A percentile compares a stretch with the other conserved stretches of the same genome.
Conservation (phyloP, 805 yeast species). For the Metschnikowia koreensis region DNA sequence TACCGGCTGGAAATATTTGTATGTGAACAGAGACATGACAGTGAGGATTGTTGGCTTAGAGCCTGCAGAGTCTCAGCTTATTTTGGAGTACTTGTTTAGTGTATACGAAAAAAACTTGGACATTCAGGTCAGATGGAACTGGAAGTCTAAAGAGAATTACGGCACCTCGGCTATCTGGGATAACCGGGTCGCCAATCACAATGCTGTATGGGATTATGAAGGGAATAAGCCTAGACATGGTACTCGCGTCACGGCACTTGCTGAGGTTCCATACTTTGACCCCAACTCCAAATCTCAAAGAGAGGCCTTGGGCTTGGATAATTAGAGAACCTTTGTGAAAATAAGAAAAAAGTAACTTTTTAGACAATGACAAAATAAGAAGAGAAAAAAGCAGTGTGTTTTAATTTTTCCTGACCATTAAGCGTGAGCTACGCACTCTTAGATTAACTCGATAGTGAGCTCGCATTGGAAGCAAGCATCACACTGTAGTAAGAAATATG, state of each 20-base stretch:
- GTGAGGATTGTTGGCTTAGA: conserved; percentile 25
- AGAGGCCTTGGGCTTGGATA: conserved; percentile 42
- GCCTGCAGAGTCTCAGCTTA: conserved; percentile 17
- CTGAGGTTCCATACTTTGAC: conserved; percentile 51
- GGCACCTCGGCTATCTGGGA: conserved; percentile 60
- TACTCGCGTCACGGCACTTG: conserved; percentile 45
- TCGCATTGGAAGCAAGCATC: too few relatives aligned
- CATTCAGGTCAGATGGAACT: conserved; percentile 33
- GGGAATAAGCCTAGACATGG: conserved; percentile 35
- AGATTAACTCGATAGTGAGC: too few relatives aligned
- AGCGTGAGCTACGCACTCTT: too few relatives aligned
- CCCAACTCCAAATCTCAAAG: conserved; percentile 49
- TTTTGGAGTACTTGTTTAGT: conserved; percentile 1
- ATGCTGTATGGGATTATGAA: conserved; percentile 51
- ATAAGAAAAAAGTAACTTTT: too few relatives aligned
- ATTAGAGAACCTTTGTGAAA: not conserved
- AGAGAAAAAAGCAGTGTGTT: too few relatives aligned
- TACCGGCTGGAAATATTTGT: conserved; percentile 29
- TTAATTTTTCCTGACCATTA: too few relatives aligned
- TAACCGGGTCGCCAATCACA: conserved; percentile 52
- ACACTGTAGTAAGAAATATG: not conserved
- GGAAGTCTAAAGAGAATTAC: conserved; percentile 23
- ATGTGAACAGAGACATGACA: conserved; percentile 26
- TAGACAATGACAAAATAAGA: too few relatives aligned
- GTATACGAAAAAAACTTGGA: conserved; percentile 38